phyloP scores from a whole-genome alignment of 1,284 basidiomycete genomes.

The Sporisorium reilianum region DNA sequence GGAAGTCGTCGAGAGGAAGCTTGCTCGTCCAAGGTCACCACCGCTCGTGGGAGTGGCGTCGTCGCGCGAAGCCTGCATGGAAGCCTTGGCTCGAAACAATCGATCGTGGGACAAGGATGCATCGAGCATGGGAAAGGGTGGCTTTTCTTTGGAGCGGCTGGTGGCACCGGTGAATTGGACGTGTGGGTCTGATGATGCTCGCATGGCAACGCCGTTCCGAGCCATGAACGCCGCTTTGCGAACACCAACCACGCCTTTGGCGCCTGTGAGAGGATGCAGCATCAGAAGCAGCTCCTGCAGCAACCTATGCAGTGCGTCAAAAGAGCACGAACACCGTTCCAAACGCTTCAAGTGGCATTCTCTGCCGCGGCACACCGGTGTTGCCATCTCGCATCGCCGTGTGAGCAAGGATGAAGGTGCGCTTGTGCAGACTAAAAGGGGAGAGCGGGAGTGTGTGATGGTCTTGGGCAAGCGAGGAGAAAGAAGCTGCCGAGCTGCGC shows the following conservation, averaged over 20 bases:
- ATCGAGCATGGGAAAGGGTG: neutral
- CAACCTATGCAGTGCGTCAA: too few species aligned
- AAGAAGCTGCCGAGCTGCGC: neutral
- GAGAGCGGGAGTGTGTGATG: neutral
- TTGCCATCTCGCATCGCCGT: neutral
- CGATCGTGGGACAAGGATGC: neutral
- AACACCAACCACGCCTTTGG: too few species aligned
- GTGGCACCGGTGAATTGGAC: neutral
- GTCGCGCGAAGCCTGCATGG: conserved; percentile 2
- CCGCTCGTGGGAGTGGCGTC: neutral
- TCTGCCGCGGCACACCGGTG: neutral
- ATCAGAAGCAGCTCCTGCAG: neutral
- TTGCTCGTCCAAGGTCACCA: neutral
- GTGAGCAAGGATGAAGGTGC: neutral
- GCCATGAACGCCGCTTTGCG: neutral
- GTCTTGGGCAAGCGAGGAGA: neutral
- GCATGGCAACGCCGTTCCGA: neutral
- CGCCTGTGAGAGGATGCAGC: neutral
- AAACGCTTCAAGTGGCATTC: neutral
- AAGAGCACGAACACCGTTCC: neutral
- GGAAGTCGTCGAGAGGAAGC: neutral
- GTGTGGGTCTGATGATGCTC: neutral
- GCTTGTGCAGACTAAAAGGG: neutral
- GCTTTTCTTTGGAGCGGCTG: neutral
- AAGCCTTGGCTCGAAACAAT: neutral